phyloP scores from a whole-genome alignment of 352 stramenopile genomes.

The Phytophthora palmivora region DNA sequence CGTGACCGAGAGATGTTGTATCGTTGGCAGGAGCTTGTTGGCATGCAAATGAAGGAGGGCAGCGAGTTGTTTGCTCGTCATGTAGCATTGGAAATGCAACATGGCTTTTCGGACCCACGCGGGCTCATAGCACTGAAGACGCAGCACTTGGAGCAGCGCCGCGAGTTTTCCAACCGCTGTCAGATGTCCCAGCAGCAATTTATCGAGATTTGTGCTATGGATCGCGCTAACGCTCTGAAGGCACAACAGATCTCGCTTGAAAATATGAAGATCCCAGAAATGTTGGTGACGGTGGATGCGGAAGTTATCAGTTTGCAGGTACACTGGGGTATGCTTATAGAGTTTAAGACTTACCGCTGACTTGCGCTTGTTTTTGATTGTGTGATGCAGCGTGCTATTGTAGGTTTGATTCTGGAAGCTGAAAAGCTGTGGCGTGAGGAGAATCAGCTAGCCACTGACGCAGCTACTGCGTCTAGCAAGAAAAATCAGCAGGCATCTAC shows the following conservation, averaged over 20 bases:
- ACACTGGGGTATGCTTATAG: constrained; percentile 9
- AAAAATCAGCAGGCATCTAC: constrained; percentile 19
- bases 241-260: constrained; percentile 75
- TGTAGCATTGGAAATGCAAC: constrained; percentile 52
- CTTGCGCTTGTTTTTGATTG: constrained; percentile 5
- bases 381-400: constrained; percentile 61
- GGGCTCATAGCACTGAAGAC: constrained; percentile 66
- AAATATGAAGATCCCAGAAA: constrained; percentile 79
- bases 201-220: constrained; percentile 77
- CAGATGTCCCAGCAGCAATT: constrained; percentile 83
- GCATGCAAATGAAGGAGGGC: constrained; percentile 87
- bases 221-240: constrained; percentile 63
- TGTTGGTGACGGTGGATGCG: constrained; percentile 60
- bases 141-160: constrained; percentile 67
- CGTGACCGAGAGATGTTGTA: constrained; percentile 78
- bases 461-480: constrained; percentile 25
- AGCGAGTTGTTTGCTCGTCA: constrained; percentile 73
- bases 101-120: constrained; percentile 48
- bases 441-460: constrained; percentile 32
- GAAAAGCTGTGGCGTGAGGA: constrained; percentile 74
- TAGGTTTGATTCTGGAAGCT: constrained; percentile 73
- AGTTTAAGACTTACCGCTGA: constrained; percentile 8
- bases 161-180: constrained; percentile 72
- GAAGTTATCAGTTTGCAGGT: constrained; percentile 61
- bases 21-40: constrained; percentile 81